phyloP scores from a whole-genome alignment of 495 filamentous ascomycete species.

The Acidiella bohemica region DNA sequence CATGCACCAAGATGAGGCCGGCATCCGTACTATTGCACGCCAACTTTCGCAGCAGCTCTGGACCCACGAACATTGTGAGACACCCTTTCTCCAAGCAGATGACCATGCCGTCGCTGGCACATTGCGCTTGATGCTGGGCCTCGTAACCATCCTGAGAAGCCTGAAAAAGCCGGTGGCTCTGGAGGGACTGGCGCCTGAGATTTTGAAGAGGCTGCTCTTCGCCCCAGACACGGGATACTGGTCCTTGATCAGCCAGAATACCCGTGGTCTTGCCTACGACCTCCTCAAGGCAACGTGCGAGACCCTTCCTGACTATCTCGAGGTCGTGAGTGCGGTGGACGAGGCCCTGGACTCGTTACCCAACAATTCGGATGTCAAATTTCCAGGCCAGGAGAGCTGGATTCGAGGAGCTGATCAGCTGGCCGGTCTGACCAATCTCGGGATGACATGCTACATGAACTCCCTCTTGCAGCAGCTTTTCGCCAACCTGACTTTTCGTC shows the following conservation, averaged over 20 bases:
- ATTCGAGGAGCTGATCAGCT: slow-evolving; percentile 66
- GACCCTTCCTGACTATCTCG: slow-evolving; percentile 1
- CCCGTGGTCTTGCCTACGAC: slow-evolving; percentile 6
- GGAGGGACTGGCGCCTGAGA: neutral
- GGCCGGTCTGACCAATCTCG: slow-evolving; percentile 74
- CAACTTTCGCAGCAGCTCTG: slow-evolving; percentile 1
- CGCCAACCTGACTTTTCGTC: slow-evolving; percentile 83
- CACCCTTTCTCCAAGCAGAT: too few relatives aligned
- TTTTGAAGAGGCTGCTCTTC: slow-evolving; percentile 8
- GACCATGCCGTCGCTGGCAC: slow-evolving; percentile 9
- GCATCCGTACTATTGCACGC: too few relatives aligned
- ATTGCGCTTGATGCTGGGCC: slow-evolving; percentile 1
- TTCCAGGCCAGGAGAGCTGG: slow-evolving; percentile 33
- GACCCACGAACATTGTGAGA: slow-evolving; percentile 8
- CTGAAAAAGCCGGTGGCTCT: slow-evolving; percentile 12
- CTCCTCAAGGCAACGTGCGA: slow-evolving; percentile 7
- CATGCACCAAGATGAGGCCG: slow-evolving; percentile 1
- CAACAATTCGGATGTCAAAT: neutral
- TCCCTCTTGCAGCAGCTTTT: slow-evolving; percentile 91
- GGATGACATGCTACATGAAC: slow-evolving; percentile 96
- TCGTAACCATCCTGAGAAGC: slow-evolving; percentile 3
- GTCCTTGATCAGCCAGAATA: slow-evolving; percentile 4
- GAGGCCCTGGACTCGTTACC: neutral
- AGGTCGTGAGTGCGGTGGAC: neutral
- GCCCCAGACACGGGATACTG: too few relatives aligned